Evolutionary conservation across 495 filamentous ascomycete genomes (phyloP).

Genomic region (Saxispiralis lemnorum): DNA sequence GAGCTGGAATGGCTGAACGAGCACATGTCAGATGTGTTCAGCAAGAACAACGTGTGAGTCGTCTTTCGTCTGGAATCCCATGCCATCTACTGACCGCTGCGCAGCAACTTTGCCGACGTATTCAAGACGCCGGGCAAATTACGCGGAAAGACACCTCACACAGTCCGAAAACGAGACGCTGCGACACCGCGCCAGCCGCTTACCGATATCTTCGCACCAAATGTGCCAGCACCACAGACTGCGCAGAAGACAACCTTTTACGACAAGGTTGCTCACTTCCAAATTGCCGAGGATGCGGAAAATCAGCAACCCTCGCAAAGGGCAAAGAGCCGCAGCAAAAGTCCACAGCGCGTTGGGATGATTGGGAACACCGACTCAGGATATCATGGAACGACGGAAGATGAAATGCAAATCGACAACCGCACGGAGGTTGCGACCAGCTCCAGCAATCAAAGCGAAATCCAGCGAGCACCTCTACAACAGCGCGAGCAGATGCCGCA

Average conservation of each 20-base stretch:
- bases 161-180: slow-evolving; percentile 48
- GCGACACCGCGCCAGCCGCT: slow-evolving; percentile 60
- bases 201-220: slow-evolving; percentile 59
- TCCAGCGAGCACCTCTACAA: slow-evolving; percentile 7
- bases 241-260: slow-evolving; percentile 10
- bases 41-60: slow-evolving; percentile 70
- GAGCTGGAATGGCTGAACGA: slow-evolving; percentile 19
- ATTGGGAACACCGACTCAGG: slow-evolving; percentile 45
- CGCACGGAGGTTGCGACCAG: slow-evolving; percentile 23
- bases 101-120: slow-evolving; percentile 68
- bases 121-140: slow-evolving; percentile 95
- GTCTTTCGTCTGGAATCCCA: slow-evolving; percentile 74
- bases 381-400: slow-evolving; percentile 56
- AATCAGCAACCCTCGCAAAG: neutral
- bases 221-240: slow-evolving; percentile 14
- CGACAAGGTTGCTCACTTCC: slow-evolving; percentile 16
- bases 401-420: slow-evolving; percentile 27
- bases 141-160: slow-evolving; percentile 83
- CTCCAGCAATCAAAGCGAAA: slow-evolving; percentile 18
- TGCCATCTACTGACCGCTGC: slow-evolving; percentile 34
- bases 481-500: slow-evolving; percentile 7
- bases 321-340: slow-evolving; percentile 10
- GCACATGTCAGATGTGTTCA: slow-evolving; percentile 17
- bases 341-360: slow-evolving; percentile 11
- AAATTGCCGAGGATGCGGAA: slow-evolving; percentile 12